A percentile compares a stretch with the other conserved stretches of the same genome.
Evolutionary conservation across 768 basidiomycete genomes (phyloP).

Genomic region (Mycena polygramma): DNA sequence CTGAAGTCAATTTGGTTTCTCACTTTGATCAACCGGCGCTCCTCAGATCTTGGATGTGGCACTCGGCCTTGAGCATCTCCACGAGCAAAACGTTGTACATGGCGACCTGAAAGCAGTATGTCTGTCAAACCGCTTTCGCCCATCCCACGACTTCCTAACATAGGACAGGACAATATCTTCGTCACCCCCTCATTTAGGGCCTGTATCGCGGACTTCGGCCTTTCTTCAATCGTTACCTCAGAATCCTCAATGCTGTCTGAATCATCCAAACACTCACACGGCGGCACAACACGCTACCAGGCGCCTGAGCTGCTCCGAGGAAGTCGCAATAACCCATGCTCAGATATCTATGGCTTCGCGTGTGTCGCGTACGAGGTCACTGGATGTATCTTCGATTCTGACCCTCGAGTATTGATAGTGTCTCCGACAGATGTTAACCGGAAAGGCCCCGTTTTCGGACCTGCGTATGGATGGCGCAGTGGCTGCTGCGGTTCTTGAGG

Average conservation of each 20-base stretch:
- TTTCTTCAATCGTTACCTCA: constrained; percentile 46
- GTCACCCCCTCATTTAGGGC: constrained; percentile 55
- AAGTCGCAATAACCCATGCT: constrained; percentile 33
- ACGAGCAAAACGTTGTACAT: constrained; percentile 32
- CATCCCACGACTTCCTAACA: neutral
- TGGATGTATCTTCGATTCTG: neutral
- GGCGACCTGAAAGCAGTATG: constrained; percentile 39
- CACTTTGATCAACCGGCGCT: neutral
- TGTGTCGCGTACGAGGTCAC: constrained; percentile 55
- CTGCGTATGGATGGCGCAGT: constrained; percentile 1
- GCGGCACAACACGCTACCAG: constrained; percentile 49
- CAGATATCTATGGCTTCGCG: constrained; percentile 58
- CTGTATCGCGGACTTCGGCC: constrained; percentile 65
- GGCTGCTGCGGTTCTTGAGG: neutral
- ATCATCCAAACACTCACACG: constrained; percentile 34
- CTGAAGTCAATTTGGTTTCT: neutral
- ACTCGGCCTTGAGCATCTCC: constrained; percentile 37
- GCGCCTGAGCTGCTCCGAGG: constrained; percentile 47
- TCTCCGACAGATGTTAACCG: constrained; percentile 6
- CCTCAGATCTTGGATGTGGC: constrained; percentile 36
- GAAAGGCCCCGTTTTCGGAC: constrained; percentile 17
- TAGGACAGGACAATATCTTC: constrained; percentile 58
- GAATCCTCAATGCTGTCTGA: constrained; percentile 34
- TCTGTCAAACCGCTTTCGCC: neutral
- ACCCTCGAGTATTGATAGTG: neutral